Evolutionary conservation across 192 early-diverging fungal genomes (phyloP).

Genomic region (Coemansia sp.): DNA sequence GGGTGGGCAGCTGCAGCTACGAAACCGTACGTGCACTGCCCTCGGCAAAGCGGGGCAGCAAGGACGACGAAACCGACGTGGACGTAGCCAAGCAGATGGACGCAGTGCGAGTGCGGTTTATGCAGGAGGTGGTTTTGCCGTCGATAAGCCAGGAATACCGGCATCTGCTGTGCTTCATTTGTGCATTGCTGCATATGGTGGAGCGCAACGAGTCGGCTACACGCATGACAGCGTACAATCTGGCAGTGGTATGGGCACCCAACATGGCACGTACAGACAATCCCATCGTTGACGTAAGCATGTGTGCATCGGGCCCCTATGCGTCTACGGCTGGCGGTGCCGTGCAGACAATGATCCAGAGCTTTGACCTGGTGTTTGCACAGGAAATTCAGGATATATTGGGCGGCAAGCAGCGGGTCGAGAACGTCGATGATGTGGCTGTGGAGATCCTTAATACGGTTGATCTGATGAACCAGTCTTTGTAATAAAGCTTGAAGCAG

Average conservation of each 20-base stretch:
- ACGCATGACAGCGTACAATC: constrained; percentile 78
- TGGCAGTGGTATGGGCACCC: constrained; percentile 83
- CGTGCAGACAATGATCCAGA: constrained; percentile 33
- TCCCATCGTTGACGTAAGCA: constrained; percentile 41
- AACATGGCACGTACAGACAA: constrained; percentile 65
- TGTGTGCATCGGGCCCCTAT: constrained; percentile 29
- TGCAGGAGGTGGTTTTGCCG: constrained; percentile 29
- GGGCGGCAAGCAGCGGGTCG: constrained; percentile 1
- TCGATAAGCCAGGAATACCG: constrained; percentile 31
- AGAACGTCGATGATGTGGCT: constrained; percentile 8
- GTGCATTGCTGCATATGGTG: constrained; percentile 62
- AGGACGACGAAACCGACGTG: constrained; percentile 1
- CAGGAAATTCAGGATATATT: constrained; percentile 13
- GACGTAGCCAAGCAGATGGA: constrained; percentile 31
- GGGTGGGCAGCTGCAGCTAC: constrained; percentile 47
- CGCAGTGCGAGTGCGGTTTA: constrained; percentile 23
- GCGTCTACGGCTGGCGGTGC: constrained; percentile 34
- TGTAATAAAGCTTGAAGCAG: background rate
- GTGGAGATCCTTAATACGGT: constrained; percentile 13
- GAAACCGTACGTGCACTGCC: constrained; percentile 50
- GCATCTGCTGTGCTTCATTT: constrained; percentile 25
- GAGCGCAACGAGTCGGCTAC: constrained; percentile 62
- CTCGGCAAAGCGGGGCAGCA: background rate
- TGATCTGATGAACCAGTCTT: constrained; percentile 21
- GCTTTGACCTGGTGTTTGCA: constrained; percentile 33